Percentiles rank a stretch among this genome's conserved stretches.
Conservation (phyloP, 768 basidiomycete genomes). For the Gloeophyllum trabeum region DNA sequence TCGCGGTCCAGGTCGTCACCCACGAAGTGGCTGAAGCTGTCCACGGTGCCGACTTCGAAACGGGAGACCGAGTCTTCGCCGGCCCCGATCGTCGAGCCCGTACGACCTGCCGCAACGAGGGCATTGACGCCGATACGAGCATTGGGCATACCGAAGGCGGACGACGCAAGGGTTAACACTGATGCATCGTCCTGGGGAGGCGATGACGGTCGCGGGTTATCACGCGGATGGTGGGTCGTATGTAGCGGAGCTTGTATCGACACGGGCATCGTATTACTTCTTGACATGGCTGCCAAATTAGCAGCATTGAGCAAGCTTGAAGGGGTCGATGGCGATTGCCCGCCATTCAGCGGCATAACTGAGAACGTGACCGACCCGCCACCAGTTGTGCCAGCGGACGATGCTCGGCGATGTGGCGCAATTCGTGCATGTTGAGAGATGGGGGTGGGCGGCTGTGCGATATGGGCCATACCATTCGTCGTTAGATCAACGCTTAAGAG, state of each 20-base stretch:
- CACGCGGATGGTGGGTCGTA: slow-evolving; percentile 86
- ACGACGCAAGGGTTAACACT: slow-evolving; percentile 85
- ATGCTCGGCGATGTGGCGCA: slow-evolving; percentile 46
- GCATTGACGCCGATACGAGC: slow-evolving; percentile 30
- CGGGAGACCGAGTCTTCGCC: slow-evolving; percentile 60
- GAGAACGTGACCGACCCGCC: slow-evolving; percentile 62
- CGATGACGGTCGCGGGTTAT: slow-evolving; percentile 89
- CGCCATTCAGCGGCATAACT: no score
- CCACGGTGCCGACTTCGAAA: slow-evolving; percentile 32
- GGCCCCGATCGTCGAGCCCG: slow-evolving; percentile 30
- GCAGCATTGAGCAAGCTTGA: no score
- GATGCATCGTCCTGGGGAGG: slow-evolving; percentile 90
- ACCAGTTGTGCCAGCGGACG: slow-evolving; percentile 42
- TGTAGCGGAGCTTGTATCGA: slow-evolving; percentile 77
- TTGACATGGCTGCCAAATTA: neutral
- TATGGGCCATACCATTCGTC: slow-evolving; percentile 79
- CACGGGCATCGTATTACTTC: slow-evolving; percentile 9
- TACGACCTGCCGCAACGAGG: slow-evolving; percentile 10
- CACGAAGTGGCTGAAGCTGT: slow-evolving; percentile 58
- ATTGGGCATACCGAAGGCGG: slow-evolving; percentile 71
- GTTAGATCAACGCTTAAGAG: slow-evolving; percentile 81
- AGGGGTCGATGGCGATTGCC: no score
- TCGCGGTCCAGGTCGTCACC: slow-evolving; percentile 55
- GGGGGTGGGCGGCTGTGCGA: slow-evolving; percentile 69
- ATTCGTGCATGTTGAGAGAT: slow-evolving; percentile 40